phyloP scores from a whole-genome alignment of 2,329 filamentous ascomycete species.

The Colletotrichum limetticola region DNA sequence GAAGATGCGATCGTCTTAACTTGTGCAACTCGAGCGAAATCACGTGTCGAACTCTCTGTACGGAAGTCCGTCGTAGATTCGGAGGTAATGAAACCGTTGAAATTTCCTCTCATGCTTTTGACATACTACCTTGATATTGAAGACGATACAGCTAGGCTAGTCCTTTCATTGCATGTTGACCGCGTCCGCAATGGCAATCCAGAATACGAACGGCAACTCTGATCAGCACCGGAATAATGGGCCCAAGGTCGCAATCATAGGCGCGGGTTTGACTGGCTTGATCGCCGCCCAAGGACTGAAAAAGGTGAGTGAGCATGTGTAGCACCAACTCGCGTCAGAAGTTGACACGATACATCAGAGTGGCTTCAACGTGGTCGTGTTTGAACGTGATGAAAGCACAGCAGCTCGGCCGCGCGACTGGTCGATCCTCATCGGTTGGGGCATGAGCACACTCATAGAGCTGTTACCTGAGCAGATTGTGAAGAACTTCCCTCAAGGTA shows the following conservation, averaged over 20 bases:
- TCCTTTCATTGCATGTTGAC: background rate
- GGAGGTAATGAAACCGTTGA: no score
- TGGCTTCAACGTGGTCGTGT: slow-evolving; percentile 46
- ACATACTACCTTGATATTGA: background rate
- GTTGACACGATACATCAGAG: slow-evolving; percentile 36
- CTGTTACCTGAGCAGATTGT: slow-evolving; percentile 47
- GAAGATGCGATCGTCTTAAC: background rate
- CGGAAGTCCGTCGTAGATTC: background rate
- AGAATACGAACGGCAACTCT: background rate
- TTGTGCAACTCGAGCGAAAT: background rate
- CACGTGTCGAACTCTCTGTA: background rate
- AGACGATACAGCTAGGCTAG: no score
- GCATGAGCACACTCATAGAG: slow-evolving; percentile 45
- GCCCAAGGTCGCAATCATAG: slow-evolving; percentile 47
- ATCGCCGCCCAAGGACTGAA: slow-evolving; percentile 49
- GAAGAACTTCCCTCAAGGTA: slow-evolving; percentile 41
- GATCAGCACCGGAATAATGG: background rate
- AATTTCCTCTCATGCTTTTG: background rate
- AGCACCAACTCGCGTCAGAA: no score
- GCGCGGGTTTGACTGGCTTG: slow-evolving; percentile 50
- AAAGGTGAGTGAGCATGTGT: slow-evolving; percentile 39
- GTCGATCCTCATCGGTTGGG: slow-evolving; percentile 54
- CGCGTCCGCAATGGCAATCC: background rate
- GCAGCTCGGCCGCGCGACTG: slow-evolving; percentile 47
- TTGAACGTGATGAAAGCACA: slow-evolving; percentile 44